Conservation (phyloP, 1,284 basidiomycete species). For the Apiotrichum akiyoshidainum region DNA sequence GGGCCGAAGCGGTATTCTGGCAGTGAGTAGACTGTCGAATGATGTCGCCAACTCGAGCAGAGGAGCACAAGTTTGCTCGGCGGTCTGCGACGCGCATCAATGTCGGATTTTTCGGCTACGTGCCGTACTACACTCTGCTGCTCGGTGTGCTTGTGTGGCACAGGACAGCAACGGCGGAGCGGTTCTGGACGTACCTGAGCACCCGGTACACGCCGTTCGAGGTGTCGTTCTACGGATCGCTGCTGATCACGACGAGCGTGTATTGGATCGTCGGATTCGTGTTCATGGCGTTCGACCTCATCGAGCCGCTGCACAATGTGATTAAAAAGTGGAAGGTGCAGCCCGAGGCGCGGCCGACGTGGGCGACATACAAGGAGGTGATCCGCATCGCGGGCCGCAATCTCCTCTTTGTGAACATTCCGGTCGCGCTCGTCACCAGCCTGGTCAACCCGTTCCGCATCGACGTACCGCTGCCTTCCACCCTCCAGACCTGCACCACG, state of each 20-base stretch:
- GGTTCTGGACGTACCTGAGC: conserved; percentile 14
- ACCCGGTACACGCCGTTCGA: conserved; percentile 13
- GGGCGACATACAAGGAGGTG: conserved; percentile 15
- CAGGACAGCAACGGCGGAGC: not conserved
- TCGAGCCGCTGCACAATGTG: conserved; percentile 13
- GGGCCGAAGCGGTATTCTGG: not conserved
- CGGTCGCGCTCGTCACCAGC: conserved; percentile 1
- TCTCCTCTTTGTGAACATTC: conserved; percentile 13
- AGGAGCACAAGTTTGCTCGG: conserved; percentile 17
- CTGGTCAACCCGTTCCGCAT: conserved; percentile 6
- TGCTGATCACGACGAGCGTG: conserved; percentile 9
- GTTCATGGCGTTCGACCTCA: conserved; percentile 19
- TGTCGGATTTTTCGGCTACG: not conserved
- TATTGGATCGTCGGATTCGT: conserved; percentile 15
- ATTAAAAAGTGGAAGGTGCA: conserved; percentile 18
- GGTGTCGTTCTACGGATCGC: conserved; percentile 13
- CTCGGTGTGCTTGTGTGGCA: not conserved
- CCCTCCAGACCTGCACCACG: conserved; percentile 5
- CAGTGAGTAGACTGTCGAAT: conserved; percentile 6
- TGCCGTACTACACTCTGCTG: not conserved
- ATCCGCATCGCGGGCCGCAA: conserved; percentile 12
- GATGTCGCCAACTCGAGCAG: not conserved
- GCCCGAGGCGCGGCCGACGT: conserved; percentile 17
- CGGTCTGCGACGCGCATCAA: conserved; percentile 13
- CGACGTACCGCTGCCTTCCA: conserved; percentile 5